Evolutionary conservation across 1,284 basidiomycete species (phyloP), one percentile per base, ranked within the genome.

Genomic region (Leccinum pseudoinsigne): DNA sequence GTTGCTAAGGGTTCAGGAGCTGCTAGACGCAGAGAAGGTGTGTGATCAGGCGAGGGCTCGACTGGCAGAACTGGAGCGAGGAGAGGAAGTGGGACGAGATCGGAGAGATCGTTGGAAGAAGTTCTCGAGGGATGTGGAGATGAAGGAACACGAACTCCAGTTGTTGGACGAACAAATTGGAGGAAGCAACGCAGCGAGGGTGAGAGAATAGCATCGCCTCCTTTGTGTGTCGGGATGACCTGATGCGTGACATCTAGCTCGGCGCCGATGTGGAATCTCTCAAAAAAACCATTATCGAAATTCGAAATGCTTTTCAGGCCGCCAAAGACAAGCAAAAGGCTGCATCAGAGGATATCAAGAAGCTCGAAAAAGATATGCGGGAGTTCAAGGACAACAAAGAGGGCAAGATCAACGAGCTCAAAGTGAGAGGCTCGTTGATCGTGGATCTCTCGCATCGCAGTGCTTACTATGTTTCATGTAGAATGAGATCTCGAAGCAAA

Each of bases 341-440:
- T 2, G 93, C 94, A 0, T 80, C 88, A 60, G 87, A 82, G 0
- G 95, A 98, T 66, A 87, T 87, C 73, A 89, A 89, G 78, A 92
- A 90, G 67, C 87, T 98, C 26, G 93, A 98, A 78, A 90, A 90
- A 72, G 97, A 99, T 75, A 98, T 99, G 95, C 88, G 87, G 60
- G 97, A 99, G 81, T 98, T 99, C 80, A 96, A 97, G 81, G 90
- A 95, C 76, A 96, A 99, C 81, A 97, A 98, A 76, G 97, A 98
- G 62, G 94, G 94, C 56, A 99, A 99, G 79, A 92, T 96, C 61
- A 92, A 92, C 50, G 92, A 98, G 76, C 86, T 99, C 69, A 97
- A 95, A 82, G 94, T 92, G 60, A 54, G 77, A 68, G 51, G 56
- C 40, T 28, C 26, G 3, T 28, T 10, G 18, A 21, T 2, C 10